A percentile compares a stretch with the other conserved stretches of the same genome.
phyloP scores from a whole-genome alignment of 345 rosid species.

The Excoecaria agallocha region DNA sequence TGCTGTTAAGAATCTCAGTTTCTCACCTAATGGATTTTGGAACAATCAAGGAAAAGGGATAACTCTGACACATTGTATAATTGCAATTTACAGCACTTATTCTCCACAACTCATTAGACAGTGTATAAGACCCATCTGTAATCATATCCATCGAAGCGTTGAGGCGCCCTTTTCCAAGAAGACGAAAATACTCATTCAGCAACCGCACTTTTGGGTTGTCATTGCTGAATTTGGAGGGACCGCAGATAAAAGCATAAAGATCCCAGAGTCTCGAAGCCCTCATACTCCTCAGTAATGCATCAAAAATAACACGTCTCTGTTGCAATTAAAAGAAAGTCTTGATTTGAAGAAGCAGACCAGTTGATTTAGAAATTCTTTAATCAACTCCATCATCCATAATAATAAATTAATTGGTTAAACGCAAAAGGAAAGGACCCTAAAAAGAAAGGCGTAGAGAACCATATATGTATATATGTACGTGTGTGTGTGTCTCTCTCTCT shows the following conservation, averaged over 20 bases:
- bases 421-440: not conserved
- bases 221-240: conserved; percentile 66
- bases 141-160: conserved; percentile 68
- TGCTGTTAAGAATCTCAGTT: not conserved
- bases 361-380: not conserved
- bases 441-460: not conserved
- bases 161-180: conserved; percentile 58
- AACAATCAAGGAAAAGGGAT: conserved; percentile 88
- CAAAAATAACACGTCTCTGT: conserved; percentile 73
- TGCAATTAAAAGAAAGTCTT: not conserved
- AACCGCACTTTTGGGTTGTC: conserved; percentile 74
- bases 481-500: too few species aligned
- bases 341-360: not conserved
- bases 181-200: conserved; percentile 91
- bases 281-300: conserved; percentile 55
- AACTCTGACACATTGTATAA: conserved; percentile 71
- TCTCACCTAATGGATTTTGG: conserved; percentile 77
- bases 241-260: conserved; percentile 79
- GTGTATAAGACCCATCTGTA: conserved; percentile 57
- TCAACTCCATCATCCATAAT: not conserved
- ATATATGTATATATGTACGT: too few species aligned
- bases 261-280: conserved; percentile 76
- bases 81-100: conserved; percentile 64
- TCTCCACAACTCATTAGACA: conserved; percentile 87
- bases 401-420: not conserved